A percentile compares a stretch with the other conserved stretches of the same genome.
These are phyloP conservation scores for Calamus simplicifolius DNA, from an alignment of 176 grass and related monocot genomes.

Conservation along the genomic window DNA sequence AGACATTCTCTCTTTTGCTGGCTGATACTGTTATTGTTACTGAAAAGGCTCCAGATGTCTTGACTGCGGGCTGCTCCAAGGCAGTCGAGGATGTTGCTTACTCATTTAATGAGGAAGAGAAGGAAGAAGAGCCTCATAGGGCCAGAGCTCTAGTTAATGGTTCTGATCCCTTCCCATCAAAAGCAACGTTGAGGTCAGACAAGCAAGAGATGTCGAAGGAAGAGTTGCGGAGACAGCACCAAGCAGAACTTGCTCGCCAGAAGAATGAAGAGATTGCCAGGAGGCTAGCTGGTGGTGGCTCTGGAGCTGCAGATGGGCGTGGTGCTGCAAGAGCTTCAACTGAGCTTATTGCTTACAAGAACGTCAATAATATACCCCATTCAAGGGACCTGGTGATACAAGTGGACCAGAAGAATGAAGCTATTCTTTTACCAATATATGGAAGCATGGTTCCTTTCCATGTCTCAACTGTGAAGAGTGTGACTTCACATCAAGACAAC, in stretches of 20 bases:
- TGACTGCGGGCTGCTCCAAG: conserved; percentile 66
- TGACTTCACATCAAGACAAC: conserved; percentile 63
- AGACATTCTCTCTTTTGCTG: conserved; percentile 62
- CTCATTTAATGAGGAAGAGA: conserved; percentile 67
- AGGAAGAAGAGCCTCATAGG: conserved; percentile 27
- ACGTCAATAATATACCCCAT: conserved; percentile 58
- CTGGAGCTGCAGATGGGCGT: conserved; percentile 39
- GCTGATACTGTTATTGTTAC: conserved; percentile 72
- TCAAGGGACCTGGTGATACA: conserved; percentile 66
- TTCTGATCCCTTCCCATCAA: conserved; percentile 24
- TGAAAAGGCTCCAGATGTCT: conserved; percentile 50
- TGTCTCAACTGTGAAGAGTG: conserved; percentile 85
- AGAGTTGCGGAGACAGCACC: conserved; percentile 72
- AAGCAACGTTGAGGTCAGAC: conserved; percentile 60
- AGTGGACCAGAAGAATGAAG: conserved; percentile 78
- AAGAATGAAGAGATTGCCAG: conserved; percentile 82
- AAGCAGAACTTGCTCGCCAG: conserved; percentile 77
- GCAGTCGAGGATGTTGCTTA: conserved; percentile 51
- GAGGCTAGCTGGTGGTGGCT: conserved; percentile 42
- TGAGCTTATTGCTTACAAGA: conserved; percentile 79
- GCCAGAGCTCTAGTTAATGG: conserved; percentile 8
- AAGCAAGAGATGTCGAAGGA: conserved; percentile 90
- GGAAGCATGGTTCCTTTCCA: conserved; percentile 85
- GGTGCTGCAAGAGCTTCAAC: conserved; percentile 38
- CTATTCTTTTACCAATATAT: conserved; percentile 81